phyloP scores from a whole-genome alignment of 176 grass and related monocot genomes.

The Elaeis guineensis region DNA sequence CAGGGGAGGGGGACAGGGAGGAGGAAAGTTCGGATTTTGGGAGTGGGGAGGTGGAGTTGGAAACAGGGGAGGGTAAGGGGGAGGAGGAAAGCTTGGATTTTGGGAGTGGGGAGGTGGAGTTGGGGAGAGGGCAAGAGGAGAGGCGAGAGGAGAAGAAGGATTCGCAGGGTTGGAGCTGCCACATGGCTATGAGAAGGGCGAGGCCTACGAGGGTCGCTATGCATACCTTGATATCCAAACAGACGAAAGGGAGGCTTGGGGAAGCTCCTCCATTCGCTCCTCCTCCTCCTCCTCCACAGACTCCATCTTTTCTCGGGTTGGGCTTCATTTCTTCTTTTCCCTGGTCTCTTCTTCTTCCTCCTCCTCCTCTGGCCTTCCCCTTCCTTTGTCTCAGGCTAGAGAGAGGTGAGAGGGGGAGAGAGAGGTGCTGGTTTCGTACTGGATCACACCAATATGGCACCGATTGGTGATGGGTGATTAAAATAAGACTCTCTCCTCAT shows the following conservation, averaged over 20 bases:
- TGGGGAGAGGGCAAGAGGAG: constrained; percentile 11
- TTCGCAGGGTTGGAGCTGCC: constrained; percentile 90
- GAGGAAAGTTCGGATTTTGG: too few relatives aligned
- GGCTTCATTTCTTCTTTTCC: constrained; percentile 36
- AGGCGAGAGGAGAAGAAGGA: constrained; percentile 30
- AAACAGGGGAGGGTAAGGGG: background rate
- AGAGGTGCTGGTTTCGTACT: too few relatives aligned
- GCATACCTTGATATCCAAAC: constrained; percentile 73
- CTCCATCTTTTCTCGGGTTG: constrained; percentile 32
- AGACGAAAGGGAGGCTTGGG: constrained; percentile 18
- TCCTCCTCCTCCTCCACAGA: background rate
- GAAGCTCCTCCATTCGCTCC: constrained; percentile 12
- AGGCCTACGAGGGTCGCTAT: constrained; percentile 53
- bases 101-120: background rate
- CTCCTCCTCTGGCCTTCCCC: too few relatives aligned
- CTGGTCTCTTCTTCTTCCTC: too few relatives aligned
- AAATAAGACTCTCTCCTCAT: too few relatives aligned
- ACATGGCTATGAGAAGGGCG: constrained; percentile 58
- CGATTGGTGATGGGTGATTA: too few relatives aligned
- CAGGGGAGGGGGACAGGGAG: too few relatives aligned
- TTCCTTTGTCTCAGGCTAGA: too few relatives aligned
- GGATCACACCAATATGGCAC: too few relatives aligned
- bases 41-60: too few relatives aligned
- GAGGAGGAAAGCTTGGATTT: background rate
- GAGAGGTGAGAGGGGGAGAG: too few relatives aligned